Evolutionary conservation across 2,329 filamentous ascomycete species (phyloP), one percentile per base, ranked within the genome.

Genomic region (Albifimbria verrucaria): DNA sequence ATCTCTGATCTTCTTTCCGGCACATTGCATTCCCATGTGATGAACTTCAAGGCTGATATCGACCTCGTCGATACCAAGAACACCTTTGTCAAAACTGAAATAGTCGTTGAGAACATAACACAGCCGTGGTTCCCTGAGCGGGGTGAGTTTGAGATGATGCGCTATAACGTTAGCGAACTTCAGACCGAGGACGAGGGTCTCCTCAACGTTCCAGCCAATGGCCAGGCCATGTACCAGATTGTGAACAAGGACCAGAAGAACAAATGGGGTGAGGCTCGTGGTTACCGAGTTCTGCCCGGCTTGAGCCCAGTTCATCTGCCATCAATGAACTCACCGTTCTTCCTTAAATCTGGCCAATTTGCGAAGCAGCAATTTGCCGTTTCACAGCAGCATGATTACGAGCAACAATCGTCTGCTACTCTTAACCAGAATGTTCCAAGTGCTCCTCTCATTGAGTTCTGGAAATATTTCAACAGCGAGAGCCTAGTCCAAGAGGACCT

Each of bases 311-410:
- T 69, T 12, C 74, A 78, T 56, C 64, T 80, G 17, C 76, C 75
- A 0, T 67, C 75, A n/a, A 54, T 68, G 18, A 71, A 78, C 52
- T 77, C 74, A 3, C 72, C 72, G 6, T 57, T 57, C 51, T 65
- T 73, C 10, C 66, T 82, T 23, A 69, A 81, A 57, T 82, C 82
- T 55, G 65, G 62, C 22, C 70, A 72, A 32, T 81, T 73, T 61
- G 72, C 76, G 3, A 72, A 72, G 22, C 69, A 75, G 48, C 72
- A 80, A 55, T 60, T 82, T 3, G 77, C 72, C 57, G 67, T 79
- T 15, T 70, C 76, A 4, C 67, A 68, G 39, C 74, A 72, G 22
- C 73, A 78, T 52, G 75, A 79, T 55, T 47, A 45, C 2, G 50
- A 55, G 24, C 53, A 52, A 24, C 41, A 52, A 17, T 48, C 53